Conservation (phyloP, 1,139 yeast species). For the Taphrina flavorubra region DNA sequence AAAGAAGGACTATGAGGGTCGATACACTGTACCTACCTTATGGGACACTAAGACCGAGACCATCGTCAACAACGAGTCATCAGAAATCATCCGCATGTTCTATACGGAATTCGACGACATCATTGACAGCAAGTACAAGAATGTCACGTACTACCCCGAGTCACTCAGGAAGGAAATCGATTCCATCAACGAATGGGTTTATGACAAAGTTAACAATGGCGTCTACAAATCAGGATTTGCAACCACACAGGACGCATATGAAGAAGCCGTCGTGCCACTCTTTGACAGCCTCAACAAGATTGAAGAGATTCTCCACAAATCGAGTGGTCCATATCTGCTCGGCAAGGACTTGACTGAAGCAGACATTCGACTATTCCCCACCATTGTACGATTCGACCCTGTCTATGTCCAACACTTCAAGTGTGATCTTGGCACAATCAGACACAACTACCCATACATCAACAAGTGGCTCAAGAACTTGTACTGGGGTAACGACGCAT, state of each 20-base stretch:
- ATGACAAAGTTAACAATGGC: slow-evolving; percentile 63
- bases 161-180: slow-evolving; percentile 65
- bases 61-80: slow-evolving; percentile 86
- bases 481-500: slow-evolving; percentile 83
- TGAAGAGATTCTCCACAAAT: slow-evolving; percentile 66
- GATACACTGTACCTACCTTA: slow-evolving; percentile 89
- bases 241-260: slow-evolving; percentile 80
- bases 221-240: slow-evolving; percentile 95
- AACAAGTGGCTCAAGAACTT: slow-evolving; percentile 81
- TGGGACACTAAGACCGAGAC: slow-evolving; percentile 86
- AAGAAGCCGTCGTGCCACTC: slow-evolving; percentile 66
- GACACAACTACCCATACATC: slow-evolving; percentile 77
- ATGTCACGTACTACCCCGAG: slow-evolving; percentile 69
- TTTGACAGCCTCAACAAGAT: slow-evolving; percentile 76
- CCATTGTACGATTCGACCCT: slow-evolving; percentile 86
- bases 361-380: slow-evolving; percentile 81
- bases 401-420: slow-evolving; percentile 94
- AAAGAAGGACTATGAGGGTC: slow-evolving; percentile 73
- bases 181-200: slow-evolving; percentile 80
- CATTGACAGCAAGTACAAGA: slow-evolving; percentile 58
- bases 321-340: slow-evolving; percentile 61
- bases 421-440: slow-evolving; percentile 82
- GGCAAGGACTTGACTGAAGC: slow-evolving; percentile 84
- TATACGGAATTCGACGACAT: slow-evolving; percentile 69
- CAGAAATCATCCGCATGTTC: slow-evolving; percentile 84